Conservation (phyloP, 176 grass and related monocot genomes). For the Carex myosuroides region DNA sequence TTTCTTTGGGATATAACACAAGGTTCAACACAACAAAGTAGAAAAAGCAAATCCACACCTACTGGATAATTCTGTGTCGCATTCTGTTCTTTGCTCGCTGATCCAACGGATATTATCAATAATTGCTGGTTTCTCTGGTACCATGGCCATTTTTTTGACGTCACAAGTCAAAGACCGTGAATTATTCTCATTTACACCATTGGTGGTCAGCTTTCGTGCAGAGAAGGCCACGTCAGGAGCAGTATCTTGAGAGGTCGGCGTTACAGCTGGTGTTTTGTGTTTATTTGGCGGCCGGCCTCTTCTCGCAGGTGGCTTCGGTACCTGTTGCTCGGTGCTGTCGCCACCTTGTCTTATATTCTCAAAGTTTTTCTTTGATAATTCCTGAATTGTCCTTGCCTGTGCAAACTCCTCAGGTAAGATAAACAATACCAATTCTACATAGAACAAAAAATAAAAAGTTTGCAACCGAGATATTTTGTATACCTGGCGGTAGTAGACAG, state of each 20-base stretch:
- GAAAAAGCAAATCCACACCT: background rate
- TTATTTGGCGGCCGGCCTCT: conserved; percentile 31
- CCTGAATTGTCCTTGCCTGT: conserved; percentile 32
- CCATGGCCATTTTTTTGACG: background rate
- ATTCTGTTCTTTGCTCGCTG: conserved; percentile 23
- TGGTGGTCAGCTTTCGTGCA: conserved; percentile 25
- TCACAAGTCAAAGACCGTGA: conserved; percentile 14
- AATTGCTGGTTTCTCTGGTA: background rate
- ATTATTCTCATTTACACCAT: background rate
- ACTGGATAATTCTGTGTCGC: conserved; percentile 27
- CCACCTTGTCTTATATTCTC: conserved; percentile 27
- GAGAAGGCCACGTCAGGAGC: conserved; percentile 15
- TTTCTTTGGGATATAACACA: background rate
- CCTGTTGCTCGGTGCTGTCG: conserved; percentile 8
- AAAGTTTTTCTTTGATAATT: conserved; percentile 36
- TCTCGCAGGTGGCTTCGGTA: conserved; percentile 20
- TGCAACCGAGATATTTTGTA: background rate
- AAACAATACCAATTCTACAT: background rate
- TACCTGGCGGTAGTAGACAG: conserved; percentile 54
- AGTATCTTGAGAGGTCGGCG: conserved; percentile 2
- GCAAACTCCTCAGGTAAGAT: background rate
- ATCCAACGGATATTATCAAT: conserved; percentile 22
- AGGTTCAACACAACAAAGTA: background rate
- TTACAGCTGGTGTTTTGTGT: conserved; percentile 24
- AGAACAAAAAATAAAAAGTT: background rate